phyloP scores from a whole-genome alignment of 1,284 basidiomycete species.

The Ustanciosporium gigantosporum region DNA sequence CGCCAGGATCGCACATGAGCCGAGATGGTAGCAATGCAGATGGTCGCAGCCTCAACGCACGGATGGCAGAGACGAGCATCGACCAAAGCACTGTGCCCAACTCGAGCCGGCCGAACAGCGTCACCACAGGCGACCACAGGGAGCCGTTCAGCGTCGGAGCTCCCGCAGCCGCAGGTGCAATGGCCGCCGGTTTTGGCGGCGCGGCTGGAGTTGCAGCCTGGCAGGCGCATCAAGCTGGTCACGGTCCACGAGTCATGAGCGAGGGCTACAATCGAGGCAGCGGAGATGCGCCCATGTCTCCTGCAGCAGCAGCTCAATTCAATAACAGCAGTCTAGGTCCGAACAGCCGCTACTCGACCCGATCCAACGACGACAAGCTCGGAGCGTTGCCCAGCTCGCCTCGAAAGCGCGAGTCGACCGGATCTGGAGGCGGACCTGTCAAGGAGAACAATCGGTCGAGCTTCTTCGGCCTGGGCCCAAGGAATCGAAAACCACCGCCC shows the following conservation, averaged over 20 bases:
- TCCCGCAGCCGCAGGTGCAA: slow-evolving; percentile 12
- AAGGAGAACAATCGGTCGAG: slow-evolving; percentile 42
- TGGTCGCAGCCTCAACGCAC: slow-evolving; percentile 25
- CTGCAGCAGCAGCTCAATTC: slow-evolving; percentile 12
- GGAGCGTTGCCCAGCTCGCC: slow-evolving; percentile 38
- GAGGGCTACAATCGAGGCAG: slow-evolving; percentile 22
- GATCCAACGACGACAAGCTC: slow-evolving; percentile 26
- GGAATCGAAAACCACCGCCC: slow-evolving; percentile 46
- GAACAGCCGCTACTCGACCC: slow-evolving; percentile 10
- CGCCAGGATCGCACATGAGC: slow-evolving; percentile 12
- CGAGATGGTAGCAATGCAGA: slow-evolving; percentile 30
- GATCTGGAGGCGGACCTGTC: slow-evolving; percentile 9
- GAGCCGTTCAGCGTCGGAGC: too few relatives aligned
- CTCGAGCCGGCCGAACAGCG: slow-evolving; percentile 26
- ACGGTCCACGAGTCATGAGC: slow-evolving; percentile 19
- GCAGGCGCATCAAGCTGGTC: slow-evolving; percentile 44
- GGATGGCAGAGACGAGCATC: slow-evolving; percentile 29
- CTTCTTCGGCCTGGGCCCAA: slow-evolving; percentile 49
- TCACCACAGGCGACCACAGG: too few relatives aligned
- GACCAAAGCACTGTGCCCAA: slow-evolving; percentile 21
- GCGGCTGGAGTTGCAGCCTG: slow-evolving; percentile 33
- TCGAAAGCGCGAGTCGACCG: slow-evolving; percentile 44
- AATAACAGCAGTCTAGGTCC: slow-evolving; percentile 2
- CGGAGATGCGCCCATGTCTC: slow-evolving; percentile 24
- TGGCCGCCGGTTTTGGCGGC: slow-evolving; percentile 11